Evolutionary conservation across 768 basidiomycete genomes (phyloP).

Genomic region (Tubosaeta sp.): DNA sequence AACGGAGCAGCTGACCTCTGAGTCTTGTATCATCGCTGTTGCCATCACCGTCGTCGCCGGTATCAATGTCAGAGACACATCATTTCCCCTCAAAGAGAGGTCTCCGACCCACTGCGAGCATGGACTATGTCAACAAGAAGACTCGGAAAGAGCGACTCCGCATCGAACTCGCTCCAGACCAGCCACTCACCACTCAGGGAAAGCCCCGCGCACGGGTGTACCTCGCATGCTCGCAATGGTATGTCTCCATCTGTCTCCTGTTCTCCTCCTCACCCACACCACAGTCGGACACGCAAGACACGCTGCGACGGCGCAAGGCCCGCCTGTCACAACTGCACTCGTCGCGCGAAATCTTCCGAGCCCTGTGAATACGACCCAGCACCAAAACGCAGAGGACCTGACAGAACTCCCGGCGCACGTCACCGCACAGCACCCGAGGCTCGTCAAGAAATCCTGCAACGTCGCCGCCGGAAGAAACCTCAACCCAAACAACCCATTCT

Average conservation of each 20-base stretch:
- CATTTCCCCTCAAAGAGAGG: background rate
- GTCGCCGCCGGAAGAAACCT: conserved; percentile 18
- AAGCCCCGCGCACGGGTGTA: conserved; percentile 71
- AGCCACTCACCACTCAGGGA: conserved; percentile 80
- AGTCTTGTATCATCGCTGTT: background rate
- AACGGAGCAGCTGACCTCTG: background rate
- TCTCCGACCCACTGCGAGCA: background rate
- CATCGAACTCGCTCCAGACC: conserved; percentile 68
- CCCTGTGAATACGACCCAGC: conserved; percentile 65
- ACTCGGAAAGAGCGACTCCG: conserved; percentile 50
- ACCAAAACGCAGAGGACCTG: conserved; percentile 78
- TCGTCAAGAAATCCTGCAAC: conserved; percentile 27
- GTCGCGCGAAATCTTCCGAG: conserved; percentile 35
- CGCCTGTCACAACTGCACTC: conserved; percentile 66
- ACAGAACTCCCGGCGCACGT: conserved; percentile 75
- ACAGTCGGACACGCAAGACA: conserved; percentile 72
- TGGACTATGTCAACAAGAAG: conserved; percentile 27
- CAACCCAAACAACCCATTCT: too few relatives aligned
- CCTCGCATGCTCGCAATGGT: conserved; percentile 80
- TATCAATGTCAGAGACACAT: background rate
- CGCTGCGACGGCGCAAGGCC: conserved; percentile 82
- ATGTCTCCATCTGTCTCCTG: conserved; percentile 10
- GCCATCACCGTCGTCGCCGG: background rate
- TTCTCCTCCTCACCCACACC: background rate
- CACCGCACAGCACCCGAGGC: conserved; percentile 51